These are phyloP conservation scores for Coemansia sp. DNA, from an alignment of 192 early-diverging fungal species.

Conservation along the genomic window DNA sequence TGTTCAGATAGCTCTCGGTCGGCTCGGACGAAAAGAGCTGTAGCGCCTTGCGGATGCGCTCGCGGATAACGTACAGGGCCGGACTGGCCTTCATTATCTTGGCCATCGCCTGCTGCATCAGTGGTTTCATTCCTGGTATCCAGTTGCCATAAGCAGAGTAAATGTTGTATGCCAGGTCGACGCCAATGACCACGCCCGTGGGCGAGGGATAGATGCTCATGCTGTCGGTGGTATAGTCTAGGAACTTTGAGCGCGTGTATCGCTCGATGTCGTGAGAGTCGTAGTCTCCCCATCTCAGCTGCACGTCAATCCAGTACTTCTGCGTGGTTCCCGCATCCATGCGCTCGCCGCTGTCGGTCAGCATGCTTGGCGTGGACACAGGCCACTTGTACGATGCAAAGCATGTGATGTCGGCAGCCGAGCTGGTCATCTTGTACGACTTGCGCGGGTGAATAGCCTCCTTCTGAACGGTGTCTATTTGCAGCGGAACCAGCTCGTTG, in stretches of 20 bases:
- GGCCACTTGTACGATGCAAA: conserved; percentile 99
- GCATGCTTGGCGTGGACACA: conserved; percentile 87
- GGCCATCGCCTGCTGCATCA: conserved; percentile 95
- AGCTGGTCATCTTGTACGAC: conserved; percentile 98
- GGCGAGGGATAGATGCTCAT: conserved; percentile 99
- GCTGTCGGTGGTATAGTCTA: conserved; percentile 97
- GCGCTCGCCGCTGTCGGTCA: conserved; percentile 90
- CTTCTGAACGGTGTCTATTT: conserved; percentile 98
- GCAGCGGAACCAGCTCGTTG: conserved; percentile 93
- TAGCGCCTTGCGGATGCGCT: conserved; percentile 97
- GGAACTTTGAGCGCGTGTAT: conserved; percentile 96
- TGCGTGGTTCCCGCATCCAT: conserved; percentile 97
- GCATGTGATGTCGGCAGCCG: conserved; percentile 86
- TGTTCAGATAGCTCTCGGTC: conserved; percentile 95
- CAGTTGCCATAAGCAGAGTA: conserved; percentile 96
- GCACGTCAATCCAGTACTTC: conserved; percentile 98
- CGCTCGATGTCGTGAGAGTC: conserved; percentile 99
- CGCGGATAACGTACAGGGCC: conserved; percentile 93
- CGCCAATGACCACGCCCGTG: conserved; percentile 92
- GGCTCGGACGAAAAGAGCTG: conserved; percentile 98
- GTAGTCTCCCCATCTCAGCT: conserved; percentile 97
- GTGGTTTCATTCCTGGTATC: conserved; percentile 98
- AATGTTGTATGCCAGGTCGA: conserved; percentile 97
- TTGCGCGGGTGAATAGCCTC: conserved; percentile 99
- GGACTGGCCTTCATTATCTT: conserved; percentile 99